phyloP scores from a whole-genome alignment of 2,329 filamentous ascomycete genomes.

The Rasamsonia emersonii region DNA sequence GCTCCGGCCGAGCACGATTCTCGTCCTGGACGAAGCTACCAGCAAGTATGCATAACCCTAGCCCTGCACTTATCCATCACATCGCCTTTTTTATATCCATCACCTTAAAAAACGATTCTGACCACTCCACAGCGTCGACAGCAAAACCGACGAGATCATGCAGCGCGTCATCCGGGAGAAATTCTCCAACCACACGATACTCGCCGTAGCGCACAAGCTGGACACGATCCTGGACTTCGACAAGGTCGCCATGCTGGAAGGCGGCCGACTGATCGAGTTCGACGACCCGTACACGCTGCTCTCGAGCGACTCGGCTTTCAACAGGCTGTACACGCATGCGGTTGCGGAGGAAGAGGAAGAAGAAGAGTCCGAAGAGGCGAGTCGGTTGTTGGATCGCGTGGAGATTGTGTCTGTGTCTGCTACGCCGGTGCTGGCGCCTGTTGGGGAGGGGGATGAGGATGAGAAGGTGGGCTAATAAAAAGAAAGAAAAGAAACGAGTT shows the following conservation, averaged over 20 bases:
- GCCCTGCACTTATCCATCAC: background rate
- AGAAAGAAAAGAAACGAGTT: no score
- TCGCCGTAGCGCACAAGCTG: conserved; percentile 49
- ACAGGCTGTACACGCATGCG: conserved; percentile 22
- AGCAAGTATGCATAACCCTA: conserved; percentile 21
- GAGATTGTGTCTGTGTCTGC: conserved; percentile 8
- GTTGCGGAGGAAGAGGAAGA: conserved; percentile 8
- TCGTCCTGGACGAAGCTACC: conserved; percentile 38
- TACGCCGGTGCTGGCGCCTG: no score
- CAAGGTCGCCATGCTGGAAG: conserved; percentile 29
- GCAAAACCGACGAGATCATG: conserved; percentile 49
- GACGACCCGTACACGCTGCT: conserved; percentile 31
- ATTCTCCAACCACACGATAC: conserved; percentile 51
- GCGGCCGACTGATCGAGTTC: conserved; percentile 26
- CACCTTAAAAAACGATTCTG: no score
- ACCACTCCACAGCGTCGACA: conserved; percentile 46
- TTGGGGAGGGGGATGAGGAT: no score
- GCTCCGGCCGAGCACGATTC: conserved; percentile 37
- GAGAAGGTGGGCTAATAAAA: no score
- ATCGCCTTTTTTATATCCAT: background rate
- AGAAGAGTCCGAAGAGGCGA: conserved; percentile 5
- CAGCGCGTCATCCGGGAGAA: conserved; percentile 47
- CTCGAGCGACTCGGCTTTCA: conserved; percentile 27
- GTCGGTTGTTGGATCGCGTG: no score
- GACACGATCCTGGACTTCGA: conserved; percentile 37